Base-by-base conservation (phyloP, 1,284 basidiomycete genomes). In the Cryptococcus sp. region DNA sequence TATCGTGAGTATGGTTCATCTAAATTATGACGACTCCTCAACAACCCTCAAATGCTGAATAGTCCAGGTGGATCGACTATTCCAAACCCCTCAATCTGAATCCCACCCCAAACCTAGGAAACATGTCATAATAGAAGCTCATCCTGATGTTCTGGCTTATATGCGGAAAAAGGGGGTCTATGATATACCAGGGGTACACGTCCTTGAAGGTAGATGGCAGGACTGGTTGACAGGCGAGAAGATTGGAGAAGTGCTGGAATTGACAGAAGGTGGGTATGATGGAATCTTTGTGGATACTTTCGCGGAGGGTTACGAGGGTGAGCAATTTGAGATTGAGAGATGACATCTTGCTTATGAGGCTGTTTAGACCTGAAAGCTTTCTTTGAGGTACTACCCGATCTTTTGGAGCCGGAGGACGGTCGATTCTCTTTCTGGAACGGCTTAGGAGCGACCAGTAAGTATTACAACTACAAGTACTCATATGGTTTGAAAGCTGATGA, bases 371-470 rank as follows among this genome's bases (percentile, higher is more conserved):
- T 98, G 38, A 84, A 84, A 63, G 76, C 79, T 23, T 96, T 98
- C 78, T 98, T 98, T 73, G 85, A 87, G 57, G 79, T 83, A 50
- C 75, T 97, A 1, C 91, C 91, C 0, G 83, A 89, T 68, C 79
- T 98, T 1, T 79, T 98, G n/a, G 81, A 83, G 31, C 86, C 87
- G 0, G 83, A 86, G 6, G 80, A 86, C 3, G 86, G 89, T 15
- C 80, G 85, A n/a, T 91, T 95, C 73, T 88, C 91, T 56, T 98
- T 98, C 79, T 98, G 98, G 83, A 92, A 98, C 71, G 95, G 95
- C 4, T 82, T 98, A 1, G 96, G 90, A 14, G 95, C 92, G 30
- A 98, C 93, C 7, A 94, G 93, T 90, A 70, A 59, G 79, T 79
- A 58, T 23, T 23, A 23, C 23, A 23, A 23, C 23, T 23, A 23